phyloP scores from a whole-genome alignment of 768 basidiomycete species.

The Amanita pallidorosea region DNA sequence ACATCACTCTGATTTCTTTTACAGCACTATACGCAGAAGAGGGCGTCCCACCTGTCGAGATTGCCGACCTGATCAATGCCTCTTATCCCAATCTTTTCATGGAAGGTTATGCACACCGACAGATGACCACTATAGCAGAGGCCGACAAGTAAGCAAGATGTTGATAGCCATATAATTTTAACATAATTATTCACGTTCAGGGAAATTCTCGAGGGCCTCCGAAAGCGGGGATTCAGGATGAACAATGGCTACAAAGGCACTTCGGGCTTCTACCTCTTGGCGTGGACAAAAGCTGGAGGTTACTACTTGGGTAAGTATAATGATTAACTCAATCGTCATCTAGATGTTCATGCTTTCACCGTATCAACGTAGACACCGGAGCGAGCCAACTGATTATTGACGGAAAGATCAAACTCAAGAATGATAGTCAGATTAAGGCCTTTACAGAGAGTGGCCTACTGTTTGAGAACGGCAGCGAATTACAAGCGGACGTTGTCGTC shows the following conservation, averaged over 20 bases:
- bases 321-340: neutral
- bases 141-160: constrained; percentile 36
- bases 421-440: constrained; percentile 36
- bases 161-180: neutral
- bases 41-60: constrained; percentile 32
- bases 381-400: constrained; percentile 52
- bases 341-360: neutral
- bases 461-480: constrained; percentile 36
- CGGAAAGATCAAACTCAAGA: constrained; percentile 64
- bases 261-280: constrained; percentile 35
- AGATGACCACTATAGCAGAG: constrained; percentile 31
- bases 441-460: constrained; percentile 31
- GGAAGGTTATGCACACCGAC: constrained; percentile 20
- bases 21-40: constrained; percentile 34
- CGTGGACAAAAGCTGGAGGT: constrained; percentile 42
- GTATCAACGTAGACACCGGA: constrained; percentile 34
- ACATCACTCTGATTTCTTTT: neutral
- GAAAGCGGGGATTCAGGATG: constrained; percentile 45
- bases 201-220: constrained; percentile 38
- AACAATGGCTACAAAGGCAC: constrained; percentile 40
- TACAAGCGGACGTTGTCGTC: constrained; percentile 44
- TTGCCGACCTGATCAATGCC: constrained; percentile 34
- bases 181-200: constrained; percentile 7
- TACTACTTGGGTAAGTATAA: constrained; percentile 49
- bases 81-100: constrained; percentile 31